Conservation (phyloP, 2,329 filamentous ascomycete species). For the Trichoderma sp. region DNA sequence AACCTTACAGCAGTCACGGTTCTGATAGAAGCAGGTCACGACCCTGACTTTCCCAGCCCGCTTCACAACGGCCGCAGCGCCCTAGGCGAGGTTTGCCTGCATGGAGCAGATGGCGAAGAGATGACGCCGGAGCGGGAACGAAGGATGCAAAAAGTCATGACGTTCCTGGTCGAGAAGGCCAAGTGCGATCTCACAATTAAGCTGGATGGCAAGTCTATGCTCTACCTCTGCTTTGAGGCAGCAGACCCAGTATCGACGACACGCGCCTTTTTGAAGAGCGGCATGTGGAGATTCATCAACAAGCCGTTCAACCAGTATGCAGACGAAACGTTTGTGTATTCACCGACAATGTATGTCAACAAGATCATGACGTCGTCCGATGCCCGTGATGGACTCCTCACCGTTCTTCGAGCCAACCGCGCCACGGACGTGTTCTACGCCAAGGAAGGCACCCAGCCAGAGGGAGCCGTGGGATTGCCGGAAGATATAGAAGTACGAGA, state of each 20-base stretch:
- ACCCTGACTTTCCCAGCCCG: constrained; percentile 65
- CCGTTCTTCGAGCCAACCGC: constrained; percentile 55
- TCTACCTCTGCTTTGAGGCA: constrained; percentile 63
- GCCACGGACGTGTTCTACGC: constrained; percentile 58
- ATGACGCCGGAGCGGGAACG: constrained; percentile 54
- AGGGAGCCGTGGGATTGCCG: constrained; percentile 56
- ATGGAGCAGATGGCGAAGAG: constrained; percentile 51
- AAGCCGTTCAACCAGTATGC: constrained; percentile 59
- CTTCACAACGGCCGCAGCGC: constrained; percentile 65
- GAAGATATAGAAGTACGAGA: constrained; percentile 54
- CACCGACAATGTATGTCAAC: constrained; percentile 63
- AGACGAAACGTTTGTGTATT: constrained; percentile 59
- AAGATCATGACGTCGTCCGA: constrained; percentile 49
- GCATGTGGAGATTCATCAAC: constrained; percentile 67
- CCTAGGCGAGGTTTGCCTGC: constrained; percentile 64
- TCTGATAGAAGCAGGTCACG: constrained; percentile 61
- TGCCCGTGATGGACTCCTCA: constrained; percentile 47
- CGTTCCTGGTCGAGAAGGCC: constrained; percentile 54
- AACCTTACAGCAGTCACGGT: constrained; percentile 59
- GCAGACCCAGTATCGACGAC: constrained; percentile 57
- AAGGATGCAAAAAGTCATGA: constrained; percentile 59
- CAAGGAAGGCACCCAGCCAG: constrained; percentile 55
- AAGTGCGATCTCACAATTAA: constrained; percentile 59
- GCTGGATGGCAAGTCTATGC: constrained; percentile 59
- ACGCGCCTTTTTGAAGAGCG: constrained; percentile 61